phyloP scores from a whole-genome alignment of 2,329 filamentous ascomycete genomes.

The Paecilomyces fulvus region DNA sequence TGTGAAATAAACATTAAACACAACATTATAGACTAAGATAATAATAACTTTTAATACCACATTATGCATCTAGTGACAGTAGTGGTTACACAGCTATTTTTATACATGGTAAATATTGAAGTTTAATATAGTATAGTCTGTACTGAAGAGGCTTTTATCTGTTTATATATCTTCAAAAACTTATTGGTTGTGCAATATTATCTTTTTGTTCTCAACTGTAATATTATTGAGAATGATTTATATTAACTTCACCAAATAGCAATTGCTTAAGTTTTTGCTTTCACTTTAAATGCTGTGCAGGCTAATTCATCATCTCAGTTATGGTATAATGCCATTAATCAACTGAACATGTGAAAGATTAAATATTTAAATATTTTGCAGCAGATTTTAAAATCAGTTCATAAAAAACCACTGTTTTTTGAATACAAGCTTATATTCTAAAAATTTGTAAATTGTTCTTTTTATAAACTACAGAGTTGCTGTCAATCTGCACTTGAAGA shows the following conservation, averaged over 20 bases:
- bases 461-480: too few relatives aligned
- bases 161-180: slow-evolving; percentile 18
- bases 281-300: slow-evolving; percentile 21
- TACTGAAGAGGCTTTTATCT: slow-evolving; percentile 24
- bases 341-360: not conserved
- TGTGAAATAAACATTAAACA: slow-evolving; percentile 14
- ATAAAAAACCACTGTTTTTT: too few relatives aligned
- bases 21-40: slow-evolving; percentile 17
- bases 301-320: slow-evolving; percentile 10
- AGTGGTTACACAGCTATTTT: slow-evolving; percentile 19
- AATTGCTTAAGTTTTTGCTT: slow-evolving; percentile 22
- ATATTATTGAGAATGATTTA: slow-evolving; percentile 14
- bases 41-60: slow-evolving; percentile 17
- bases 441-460: too few relatives aligned
- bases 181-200: slow-evolving; percentile 15
- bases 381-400: too few relatives aligned
- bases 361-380: too few relatives aligned
- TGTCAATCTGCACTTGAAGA: too few relatives aligned
- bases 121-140: slow-evolving; percentile 18
- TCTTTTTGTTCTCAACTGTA: slow-evolving; percentile 17
- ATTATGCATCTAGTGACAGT: slow-evolving; percentile 16
- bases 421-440: too few relatives aligned
- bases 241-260: slow-evolving; percentile 21
- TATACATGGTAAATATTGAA: slow-evolving; percentile 18
- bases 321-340: slow-evolving; percentile 15